Evolutionary conservation across 2,329 filamentous ascomycete genomes (phyloP), one percentile per base, ranked within the genome.

Genomic region (Pseudogymnoascus sp.): DNA sequence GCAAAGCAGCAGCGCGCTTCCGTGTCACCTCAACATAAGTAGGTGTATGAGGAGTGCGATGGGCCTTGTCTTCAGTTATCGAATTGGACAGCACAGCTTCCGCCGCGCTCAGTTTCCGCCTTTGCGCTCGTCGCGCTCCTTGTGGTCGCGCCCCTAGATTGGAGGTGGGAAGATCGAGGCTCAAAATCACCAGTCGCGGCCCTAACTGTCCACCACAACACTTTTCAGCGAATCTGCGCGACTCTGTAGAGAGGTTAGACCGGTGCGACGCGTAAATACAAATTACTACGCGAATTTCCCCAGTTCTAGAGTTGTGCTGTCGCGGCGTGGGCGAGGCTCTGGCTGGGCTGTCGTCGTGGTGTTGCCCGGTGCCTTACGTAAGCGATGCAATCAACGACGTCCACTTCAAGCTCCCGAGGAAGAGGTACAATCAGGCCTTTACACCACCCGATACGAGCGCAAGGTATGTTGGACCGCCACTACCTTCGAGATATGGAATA

Each of bases 201-300:
- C 46, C 4, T 53, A 34, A 14, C 25, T 31, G n/a, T 53, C 46
- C 46, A 53, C 25, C 46, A 53, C 25, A 53, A 53, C 46, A 31
- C 46, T n/a, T 60, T 60, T 60, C 31, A 25, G 56, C 3, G 1
- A 18, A 60, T 28, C 31, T 14, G 56, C 64, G 65, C 64, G 14
- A 64, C 59, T 38, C 66, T 65, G 31, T 65, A 67, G 14, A 66
- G 66, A 46, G 66, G 63, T 56, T 59, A 65, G 25, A 62, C 64
- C 42, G 66, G 69, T 72, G 66, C 67, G 71, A 72, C 71, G 70
- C 72, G 72, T 73, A 67, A 64, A 71, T 68, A 61, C 67, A 71
- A 68, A 66, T 70, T 69, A 62, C 67, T 68, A 62, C 63, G 63
- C 62, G 64, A 40, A 60, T 69, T 68, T 70, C 67, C 60, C 56